These are phyloP conservation scores for Rhodamnia rubescens DNA, from an alignment of 345 rosid species.

Conservation along the genomic window DNA sequence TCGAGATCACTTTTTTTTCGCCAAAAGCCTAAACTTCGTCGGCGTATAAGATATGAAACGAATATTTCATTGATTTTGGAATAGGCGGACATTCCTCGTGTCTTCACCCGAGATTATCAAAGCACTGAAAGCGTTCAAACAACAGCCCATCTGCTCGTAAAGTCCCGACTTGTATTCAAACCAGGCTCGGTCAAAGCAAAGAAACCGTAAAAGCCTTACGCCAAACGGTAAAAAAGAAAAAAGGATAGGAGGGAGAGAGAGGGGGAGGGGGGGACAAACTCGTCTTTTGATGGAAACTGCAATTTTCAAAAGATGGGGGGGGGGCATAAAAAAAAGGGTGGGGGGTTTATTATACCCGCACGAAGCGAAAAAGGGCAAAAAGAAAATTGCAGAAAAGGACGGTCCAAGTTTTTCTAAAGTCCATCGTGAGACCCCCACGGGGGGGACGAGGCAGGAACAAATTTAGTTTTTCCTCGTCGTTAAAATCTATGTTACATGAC, in stretches of 20 bases:
- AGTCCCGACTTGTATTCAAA: not conserved
- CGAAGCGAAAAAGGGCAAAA: not conserved
- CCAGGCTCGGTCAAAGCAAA: not conserved
- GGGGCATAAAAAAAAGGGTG: not conserved
- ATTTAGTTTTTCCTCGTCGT: not conserved
- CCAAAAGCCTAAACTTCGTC: too few species aligned
- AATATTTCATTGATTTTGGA: not conserved
- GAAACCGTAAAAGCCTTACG: not conserved
- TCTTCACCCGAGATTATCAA: not conserved
- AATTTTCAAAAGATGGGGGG: not conserved
- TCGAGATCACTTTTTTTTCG: too few species aligned
- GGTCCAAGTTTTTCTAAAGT: not conserved
- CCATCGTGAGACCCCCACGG: not conserved
- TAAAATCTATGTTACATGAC: too few species aligned
- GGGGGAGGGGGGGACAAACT: not conserved
- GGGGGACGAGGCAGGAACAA: not conserved
- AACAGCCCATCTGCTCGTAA: not conserved
- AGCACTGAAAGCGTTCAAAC: not conserved
- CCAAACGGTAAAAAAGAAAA: not conserved
- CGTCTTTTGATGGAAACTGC: conserved; percentile 1
- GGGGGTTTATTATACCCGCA: not conserved
- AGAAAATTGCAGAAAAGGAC: not conserved
- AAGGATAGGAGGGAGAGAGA: not conserved
- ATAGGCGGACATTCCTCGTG: not conserved
- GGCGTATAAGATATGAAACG: too few species aligned